Base-by-base conservation (phyloP, 257 asterid genomes). In the Ballota nigra region DNA sequence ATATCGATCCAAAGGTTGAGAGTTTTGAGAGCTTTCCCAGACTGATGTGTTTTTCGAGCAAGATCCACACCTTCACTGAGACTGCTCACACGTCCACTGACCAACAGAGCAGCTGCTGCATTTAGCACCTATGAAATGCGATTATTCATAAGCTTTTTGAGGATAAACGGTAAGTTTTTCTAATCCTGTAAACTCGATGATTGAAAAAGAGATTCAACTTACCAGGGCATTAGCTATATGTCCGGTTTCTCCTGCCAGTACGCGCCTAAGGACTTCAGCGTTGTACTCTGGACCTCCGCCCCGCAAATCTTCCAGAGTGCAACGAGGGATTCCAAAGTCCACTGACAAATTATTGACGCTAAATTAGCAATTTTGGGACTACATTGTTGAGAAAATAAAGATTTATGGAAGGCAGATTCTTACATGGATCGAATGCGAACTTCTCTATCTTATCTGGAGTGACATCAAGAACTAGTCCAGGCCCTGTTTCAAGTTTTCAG, bases 21-120 rank as follows among this genome's bases (percentile, higher is more conserved):
- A 3, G 96, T 91, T 68, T 80, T 66, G 69, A 84, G 67, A 67
- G 96, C 98, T 81, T 88, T 84, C 34, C 98, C 97, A 0, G 97
- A 91, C 51, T 60, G 66, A 33, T 85, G 90, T 1, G 89, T 85
- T 78, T 78, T 71, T 0, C 92, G 93, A 66, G 98, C 98, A 58
- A 84, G 81, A 20, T 80, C 76, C 23, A 95, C 98, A 31, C 97
- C 98, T 70, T 86, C 93, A 8, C 70, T 83, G 41, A 95, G 85
- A 76, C 76, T 80, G 33, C 74, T 65, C 19, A 87, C 97, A 5
- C 6, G 71, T 10, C 98, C 99, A 9, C 95, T 79, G 1, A 92
- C 99, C 75, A 95, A 78, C 28, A 92, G 87, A 18, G 98, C 97
- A 5, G 98, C 97, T 59, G 95, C 96, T 6, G 98, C 97, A 61